Percentiles rank a stretch among this genome's conserved stretches.
Conservation (phyloP, 306 rosid genomes). For the Biancaea sappan region DNA sequence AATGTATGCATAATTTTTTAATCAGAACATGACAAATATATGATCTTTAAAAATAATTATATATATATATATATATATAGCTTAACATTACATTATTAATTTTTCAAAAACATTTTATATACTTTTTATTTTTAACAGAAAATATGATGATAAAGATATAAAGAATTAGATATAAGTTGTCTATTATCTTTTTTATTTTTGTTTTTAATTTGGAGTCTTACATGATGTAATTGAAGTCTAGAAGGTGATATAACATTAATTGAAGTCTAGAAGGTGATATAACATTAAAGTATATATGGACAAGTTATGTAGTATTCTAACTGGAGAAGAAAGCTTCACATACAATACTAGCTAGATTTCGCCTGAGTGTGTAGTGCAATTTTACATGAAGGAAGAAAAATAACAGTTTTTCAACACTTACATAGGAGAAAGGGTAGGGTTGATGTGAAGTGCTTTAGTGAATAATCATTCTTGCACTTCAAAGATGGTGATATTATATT, state of each 20-base stretch:
- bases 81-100: too few species aligned
- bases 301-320: constrained; percentile 35
- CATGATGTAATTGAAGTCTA: constrained; percentile 27
- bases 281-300: not conserved
- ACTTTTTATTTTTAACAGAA: too few species aligned
- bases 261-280: too few species aligned
- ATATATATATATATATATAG: too few species aligned
- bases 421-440: constrained; percentile 20
- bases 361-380: not conserved
- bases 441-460: constrained; percentile 36
- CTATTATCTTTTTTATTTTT: too few species aligned
- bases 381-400: not conserved
- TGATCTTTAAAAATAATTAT: too few species aligned
- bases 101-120: too few species aligned
- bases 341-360: constrained; percentile 10
- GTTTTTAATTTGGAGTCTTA: constrained; percentile 32
- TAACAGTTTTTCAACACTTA: constrained; percentile 36
- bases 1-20: too few species aligned
- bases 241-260: too few species aligned
- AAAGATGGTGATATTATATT: not conserved
- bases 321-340: constrained; percentile 46
- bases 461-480: constrained; percentile 25
- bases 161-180: too few species aligned
- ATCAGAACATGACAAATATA: too few species aligned
- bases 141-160: too few species aligned